Evolutionary conservation across 2,329 filamentous ascomycete species (phyloP).

Genomic region (Colletotrichum sp.): DNA sequence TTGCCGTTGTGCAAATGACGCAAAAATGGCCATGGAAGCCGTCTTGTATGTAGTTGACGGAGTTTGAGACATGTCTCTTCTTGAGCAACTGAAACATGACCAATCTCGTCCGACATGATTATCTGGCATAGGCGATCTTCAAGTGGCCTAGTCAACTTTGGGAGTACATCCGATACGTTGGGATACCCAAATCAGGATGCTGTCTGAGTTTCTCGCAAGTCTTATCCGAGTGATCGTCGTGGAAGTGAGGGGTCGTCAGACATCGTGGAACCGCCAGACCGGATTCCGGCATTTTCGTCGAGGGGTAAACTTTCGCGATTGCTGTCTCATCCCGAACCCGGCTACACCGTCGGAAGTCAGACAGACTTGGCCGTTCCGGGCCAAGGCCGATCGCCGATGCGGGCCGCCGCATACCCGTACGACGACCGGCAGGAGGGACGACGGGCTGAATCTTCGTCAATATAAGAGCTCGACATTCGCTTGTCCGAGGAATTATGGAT

Average conservation of each 20-base stretch:
- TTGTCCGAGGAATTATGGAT: too few relatives aligned
- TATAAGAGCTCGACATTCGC: background rate
- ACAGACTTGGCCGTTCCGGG: background rate
- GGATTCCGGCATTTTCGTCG: background rate
- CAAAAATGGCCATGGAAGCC: background rate
- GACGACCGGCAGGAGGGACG: background rate
- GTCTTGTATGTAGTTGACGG: rapidly evolving
- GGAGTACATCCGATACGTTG: background rate
- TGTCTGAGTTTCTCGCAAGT: background rate
- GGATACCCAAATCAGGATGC: background rate
- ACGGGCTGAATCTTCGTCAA: background rate
- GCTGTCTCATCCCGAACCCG: background rate
- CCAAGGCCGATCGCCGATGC: background rate
- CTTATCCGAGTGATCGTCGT: background rate
- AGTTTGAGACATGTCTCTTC: background rate
- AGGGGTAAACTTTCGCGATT: background rate
- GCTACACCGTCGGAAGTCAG: background rate
- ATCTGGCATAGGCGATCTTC: background rate
- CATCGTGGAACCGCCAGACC: background rate
- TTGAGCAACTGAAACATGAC: background rate
- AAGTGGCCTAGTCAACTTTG: background rate
- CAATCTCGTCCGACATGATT: background rate
- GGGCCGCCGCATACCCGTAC: background rate
- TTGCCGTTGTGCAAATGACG: background rate
- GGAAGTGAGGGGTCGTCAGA: background rate